Conservation (phyloP, 2,329 filamentous ascomycete genomes). For the Colletotrichum tofieldiae region DNA sequence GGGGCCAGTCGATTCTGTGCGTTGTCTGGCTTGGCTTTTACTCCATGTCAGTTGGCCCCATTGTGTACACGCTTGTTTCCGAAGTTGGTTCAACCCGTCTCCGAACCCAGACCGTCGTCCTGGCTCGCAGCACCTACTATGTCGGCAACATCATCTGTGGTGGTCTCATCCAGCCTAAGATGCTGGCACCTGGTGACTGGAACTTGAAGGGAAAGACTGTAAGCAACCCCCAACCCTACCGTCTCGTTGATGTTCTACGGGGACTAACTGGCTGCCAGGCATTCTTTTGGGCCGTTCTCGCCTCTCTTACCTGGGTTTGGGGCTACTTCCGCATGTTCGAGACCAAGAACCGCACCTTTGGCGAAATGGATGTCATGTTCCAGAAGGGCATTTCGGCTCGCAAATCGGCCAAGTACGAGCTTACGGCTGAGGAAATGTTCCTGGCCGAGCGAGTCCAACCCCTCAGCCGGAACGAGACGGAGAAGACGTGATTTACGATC, state of each 20-base stretch:
- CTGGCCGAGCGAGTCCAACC: conserved; percentile 29
- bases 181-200: conserved; percentile 58
- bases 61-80: conserved; percentile 62
- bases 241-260: neutral
- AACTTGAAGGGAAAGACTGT: conserved; percentile 58
- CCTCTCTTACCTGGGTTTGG: conserved; percentile 57
- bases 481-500: conserved; percentile 25
- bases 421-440: conserved; percentile 54
- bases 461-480: conserved; percentile 12
- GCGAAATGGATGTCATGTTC: conserved; percentile 62
- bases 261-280: conserved; percentile 48
- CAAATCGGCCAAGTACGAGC: conserved; percentile 55
- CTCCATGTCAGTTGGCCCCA: conserved; percentile 61
- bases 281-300: conserved; percentile 60
- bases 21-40: conserved; percentile 63
- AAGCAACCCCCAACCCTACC: conserved; percentile 31
- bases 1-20: conserved; percentile 59
- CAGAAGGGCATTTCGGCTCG: conserved; percentile 56
- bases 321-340: conserved; percentile 62
- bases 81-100: conserved; percentile 63
- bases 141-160: conserved; percentile 59
- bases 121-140: conserved; percentile 60
- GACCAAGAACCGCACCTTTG: conserved; percentile 62
- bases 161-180: conserved; percentile 56
- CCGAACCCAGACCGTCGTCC: conserved; percentile 62